Evolutionary conservation across 2,329 filamentous ascomycete species (phyloP).

Genomic region (Alternaria arbusti): DNA sequence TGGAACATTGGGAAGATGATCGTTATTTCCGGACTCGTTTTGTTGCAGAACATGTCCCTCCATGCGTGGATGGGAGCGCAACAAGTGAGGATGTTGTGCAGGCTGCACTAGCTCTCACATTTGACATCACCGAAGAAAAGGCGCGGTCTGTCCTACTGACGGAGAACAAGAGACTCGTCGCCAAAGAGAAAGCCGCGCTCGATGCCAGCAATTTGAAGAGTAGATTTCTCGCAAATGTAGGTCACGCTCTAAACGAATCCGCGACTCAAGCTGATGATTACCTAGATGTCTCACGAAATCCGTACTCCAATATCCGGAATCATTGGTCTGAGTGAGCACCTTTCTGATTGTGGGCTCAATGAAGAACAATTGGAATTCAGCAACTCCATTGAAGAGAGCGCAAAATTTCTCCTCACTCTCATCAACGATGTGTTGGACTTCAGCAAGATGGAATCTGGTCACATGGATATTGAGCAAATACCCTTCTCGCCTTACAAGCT

Average conservation of each 20-base stretch:
- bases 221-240: slow-evolving; percentile 16
- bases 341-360: slow-evolving; percentile 4
- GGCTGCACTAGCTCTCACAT: slow-evolving; percentile 9
- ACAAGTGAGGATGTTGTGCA: background rate
- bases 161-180: slow-evolving; percentile 9
- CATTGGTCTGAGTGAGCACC: slow-evolving; percentile 14
- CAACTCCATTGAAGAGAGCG: slow-evolving; percentile 64
- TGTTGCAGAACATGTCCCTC: slow-evolving; percentile 6
- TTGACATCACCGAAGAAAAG: slow-evolving; percentile 12
- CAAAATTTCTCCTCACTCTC: slow-evolving; percentile 56
- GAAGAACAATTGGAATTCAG: slow-evolving; percentile 10
- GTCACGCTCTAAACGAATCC: background rate
- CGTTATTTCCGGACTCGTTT: slow-evolving; percentile 12
- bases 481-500: slow-evolving; percentile 55
- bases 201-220: slow-evolving; percentile 13
- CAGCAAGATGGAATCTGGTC: slow-evolving; percentile 54
- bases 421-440: slow-evolving; percentile 57
- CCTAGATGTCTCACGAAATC: slow-evolving; percentile 19
- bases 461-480: slow-evolving; percentile 62
- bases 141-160: slow-evolving; percentile 2
- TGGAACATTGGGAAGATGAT: slow-evolving; percentile 10
- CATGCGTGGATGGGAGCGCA: background rate
- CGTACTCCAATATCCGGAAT: slow-evolving; percentile 15
- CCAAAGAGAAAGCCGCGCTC: slow-evolving; percentile 7
- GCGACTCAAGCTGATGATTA: too few species aligned